These are phyloP conservation scores for Aristolochia contorta DNA, from an alignment of 164 flowering plant species.

Conservation along the genomic window DNA sequence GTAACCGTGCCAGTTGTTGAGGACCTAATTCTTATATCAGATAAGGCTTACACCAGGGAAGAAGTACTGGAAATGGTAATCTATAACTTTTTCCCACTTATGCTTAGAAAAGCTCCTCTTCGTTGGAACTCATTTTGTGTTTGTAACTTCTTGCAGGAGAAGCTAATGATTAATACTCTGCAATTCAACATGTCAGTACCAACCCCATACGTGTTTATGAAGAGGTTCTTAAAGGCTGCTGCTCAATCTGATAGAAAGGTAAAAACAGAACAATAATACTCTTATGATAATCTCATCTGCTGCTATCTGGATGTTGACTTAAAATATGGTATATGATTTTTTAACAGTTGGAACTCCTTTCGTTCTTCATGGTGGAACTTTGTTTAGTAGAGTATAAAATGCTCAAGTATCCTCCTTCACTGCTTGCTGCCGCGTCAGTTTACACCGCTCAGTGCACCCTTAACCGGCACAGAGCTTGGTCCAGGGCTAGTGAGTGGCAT, in stretches of 20 bases:
- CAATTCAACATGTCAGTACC: slow-evolving; percentile 72
- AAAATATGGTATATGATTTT: background rate
- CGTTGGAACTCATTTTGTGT: background rate
- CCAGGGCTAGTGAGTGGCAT: slow-evolving; percentile 42
- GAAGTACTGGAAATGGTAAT: slow-evolving; percentile 84
- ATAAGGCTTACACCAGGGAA: slow-evolving; percentile 60
- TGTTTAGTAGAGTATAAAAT: slow-evolving; percentile 75
- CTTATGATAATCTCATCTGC: background rate
- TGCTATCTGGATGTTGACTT: background rate
- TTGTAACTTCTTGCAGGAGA: slow-evolving; percentile 48
- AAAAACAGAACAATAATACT: background rate
- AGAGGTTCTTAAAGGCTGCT: slow-evolving; percentile 79
- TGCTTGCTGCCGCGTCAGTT: slow-evolving; percentile 70
- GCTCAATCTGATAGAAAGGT: slow-evolving; percentile 69
- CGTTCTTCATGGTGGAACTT: slow-evolving; percentile 72
- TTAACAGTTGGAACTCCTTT: slow-evolving; percentile 61
- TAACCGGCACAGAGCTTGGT: slow-evolving; percentile 44
- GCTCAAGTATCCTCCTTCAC: slow-evolving; percentile 70
- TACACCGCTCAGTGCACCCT: slow-evolving; percentile 68
- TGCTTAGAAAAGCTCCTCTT: background rate
- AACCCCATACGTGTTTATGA: slow-evolving; percentile 74
- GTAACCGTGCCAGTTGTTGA: slow-evolving; percentile 79
- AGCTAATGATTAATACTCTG: slow-evolving; percentile 50
- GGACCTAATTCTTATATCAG: slow-evolving; percentile 74
- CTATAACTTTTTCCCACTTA: background rate